Evolutionary conservation across 345 rosid species (phyloP).

Genomic region (Cardamine chenopodiifolia): DNA sequence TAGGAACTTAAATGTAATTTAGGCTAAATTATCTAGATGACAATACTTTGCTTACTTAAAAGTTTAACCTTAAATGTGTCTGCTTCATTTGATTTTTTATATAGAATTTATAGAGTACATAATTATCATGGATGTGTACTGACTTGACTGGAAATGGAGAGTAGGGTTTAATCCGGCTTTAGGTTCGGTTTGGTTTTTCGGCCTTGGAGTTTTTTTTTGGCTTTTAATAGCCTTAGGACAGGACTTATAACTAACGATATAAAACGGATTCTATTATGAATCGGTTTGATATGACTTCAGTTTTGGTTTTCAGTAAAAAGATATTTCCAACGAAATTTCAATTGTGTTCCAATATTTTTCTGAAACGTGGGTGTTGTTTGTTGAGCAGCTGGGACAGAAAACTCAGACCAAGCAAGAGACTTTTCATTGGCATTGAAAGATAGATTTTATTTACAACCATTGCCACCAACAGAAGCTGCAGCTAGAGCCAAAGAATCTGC

Average conservation of each 20-base stretch:
- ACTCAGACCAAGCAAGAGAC: conserved; percentile 90
- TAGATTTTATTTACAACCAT: conserved; percentile 77
- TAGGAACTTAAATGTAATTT: background rate
- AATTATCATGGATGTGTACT: background rate
- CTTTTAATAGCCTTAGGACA: background rate
- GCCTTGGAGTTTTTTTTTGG: background rate
- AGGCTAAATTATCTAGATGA: background rate
- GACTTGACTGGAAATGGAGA: background rate
- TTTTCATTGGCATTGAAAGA: conserved; percentile 52
- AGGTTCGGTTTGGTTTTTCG: background rate
- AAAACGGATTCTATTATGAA: background rate
- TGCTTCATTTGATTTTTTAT: background rate
- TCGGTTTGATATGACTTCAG: background rate
- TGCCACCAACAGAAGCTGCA: conserved; percentile 67
- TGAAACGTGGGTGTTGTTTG: background rate
- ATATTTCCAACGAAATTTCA: too few species aligned
- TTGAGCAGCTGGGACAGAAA: conserved; percentile 83
- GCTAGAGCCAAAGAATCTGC: conserved; percentile 86
- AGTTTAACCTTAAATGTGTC: background rate
- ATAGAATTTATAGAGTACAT: background rate
- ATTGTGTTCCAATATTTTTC: background rate
- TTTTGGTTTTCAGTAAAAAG: background rate
- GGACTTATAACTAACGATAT: background rate
- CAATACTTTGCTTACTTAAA: background rate
- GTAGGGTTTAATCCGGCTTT: background rate